phyloP scores from a whole-genome alignment of 352 stramenopile species.

The Globisporangium parvum region DNA sequence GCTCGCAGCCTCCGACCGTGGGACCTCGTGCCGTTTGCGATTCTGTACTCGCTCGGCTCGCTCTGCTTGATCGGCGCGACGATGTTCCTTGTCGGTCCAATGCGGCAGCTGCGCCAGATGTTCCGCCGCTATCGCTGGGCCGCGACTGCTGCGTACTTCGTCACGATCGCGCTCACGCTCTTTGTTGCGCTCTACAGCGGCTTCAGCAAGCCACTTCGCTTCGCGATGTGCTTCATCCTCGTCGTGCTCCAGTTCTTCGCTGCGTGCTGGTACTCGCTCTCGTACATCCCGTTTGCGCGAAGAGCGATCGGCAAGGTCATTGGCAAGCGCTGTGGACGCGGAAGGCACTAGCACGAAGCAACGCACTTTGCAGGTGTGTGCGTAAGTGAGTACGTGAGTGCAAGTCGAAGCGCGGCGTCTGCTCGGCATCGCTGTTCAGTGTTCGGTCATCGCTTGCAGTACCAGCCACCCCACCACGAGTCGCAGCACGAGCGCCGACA shows the following conservation, averaged over 20 bases:
- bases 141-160: slow-evolving; percentile 44
- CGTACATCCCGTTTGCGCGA: slow-evolving; percentile 75
- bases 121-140: slow-evolving; percentile 37
- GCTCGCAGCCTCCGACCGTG: slow-evolving; percentile 11
- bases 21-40: slow-evolving; percentile 25
- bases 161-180: slow-evolving; percentile 31
- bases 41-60: slow-evolving; percentile 49
- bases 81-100: slow-evolving; percentile 35
- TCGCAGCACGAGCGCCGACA: no score
- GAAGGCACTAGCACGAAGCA: no score
- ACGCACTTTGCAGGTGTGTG: no score
- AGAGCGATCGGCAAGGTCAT: slow-evolving; percentile 19
- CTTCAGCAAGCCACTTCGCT: slow-evolving; percentile 3
- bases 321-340: slow-evolving; percentile 7
- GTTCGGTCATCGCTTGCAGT: no score
- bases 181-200: slow-evolving; percentile 29
- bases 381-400: no score
- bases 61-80: slow-evolving; percentile 30
- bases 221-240: slow-evolving; percentile 48
- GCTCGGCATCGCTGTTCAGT: no score
- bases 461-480: no score
- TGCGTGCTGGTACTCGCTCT: slow-evolving; percentile 74
- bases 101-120: slow-evolving; percentile 57
- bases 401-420: no score
- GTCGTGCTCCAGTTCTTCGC: slow-evolving; percentile 64